Conservation (phyloP, 805 yeast species). For the Wickerhamia fluorescens region DNA sequence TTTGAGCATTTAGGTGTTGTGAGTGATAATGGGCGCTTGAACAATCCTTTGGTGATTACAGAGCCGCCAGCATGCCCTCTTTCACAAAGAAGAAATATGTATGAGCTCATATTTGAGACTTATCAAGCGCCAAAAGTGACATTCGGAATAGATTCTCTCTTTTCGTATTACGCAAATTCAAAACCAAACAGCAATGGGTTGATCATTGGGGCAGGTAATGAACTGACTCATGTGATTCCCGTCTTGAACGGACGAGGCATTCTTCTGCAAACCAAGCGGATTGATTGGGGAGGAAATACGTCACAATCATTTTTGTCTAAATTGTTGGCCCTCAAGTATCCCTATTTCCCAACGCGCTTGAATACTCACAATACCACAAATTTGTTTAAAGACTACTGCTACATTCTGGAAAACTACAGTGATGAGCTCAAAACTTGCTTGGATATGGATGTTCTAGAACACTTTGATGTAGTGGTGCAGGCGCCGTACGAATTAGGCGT, state of each 20-base stretch:
- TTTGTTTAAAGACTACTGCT: constrained; percentile 71
- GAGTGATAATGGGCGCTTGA: constrained; percentile 40
- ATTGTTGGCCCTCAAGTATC: constrained; percentile 74
- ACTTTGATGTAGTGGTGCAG: constrained; percentile 71
- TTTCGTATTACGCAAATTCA: constrained; percentile 65
- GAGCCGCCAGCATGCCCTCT: constrained; percentile 71
- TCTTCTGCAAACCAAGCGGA: constrained; percentile 63
- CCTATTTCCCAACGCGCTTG: constrained; percentile 78
- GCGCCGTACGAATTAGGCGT: constrained; percentile 65
- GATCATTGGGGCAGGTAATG: constrained; percentile 79
- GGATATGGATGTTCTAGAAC: constrained; percentile 56
- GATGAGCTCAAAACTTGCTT: constrained; percentile 53
- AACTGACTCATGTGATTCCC: constrained; percentile 77
- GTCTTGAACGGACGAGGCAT: constrained; percentile 65
- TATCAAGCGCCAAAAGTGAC: constrained; percentile 69
- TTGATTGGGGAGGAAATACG: constrained; percentile 88
- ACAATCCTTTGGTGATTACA: constrained; percentile 74
- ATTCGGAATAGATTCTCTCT: constrained; percentile 78
- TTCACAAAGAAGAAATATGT: constrained; percentile 65
- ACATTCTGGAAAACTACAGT: constrained; percentile 62
- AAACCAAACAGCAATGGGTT: constrained; percentile 44
- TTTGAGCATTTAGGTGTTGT: constrained; percentile 71
- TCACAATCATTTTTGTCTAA: constrained; percentile 57
- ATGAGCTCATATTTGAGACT: constrained; percentile 79
- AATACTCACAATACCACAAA: constrained; percentile 55